Conservation (phyloP, 2,329 filamentous ascomycete species). For the Sporothrix protearum region DNA sequence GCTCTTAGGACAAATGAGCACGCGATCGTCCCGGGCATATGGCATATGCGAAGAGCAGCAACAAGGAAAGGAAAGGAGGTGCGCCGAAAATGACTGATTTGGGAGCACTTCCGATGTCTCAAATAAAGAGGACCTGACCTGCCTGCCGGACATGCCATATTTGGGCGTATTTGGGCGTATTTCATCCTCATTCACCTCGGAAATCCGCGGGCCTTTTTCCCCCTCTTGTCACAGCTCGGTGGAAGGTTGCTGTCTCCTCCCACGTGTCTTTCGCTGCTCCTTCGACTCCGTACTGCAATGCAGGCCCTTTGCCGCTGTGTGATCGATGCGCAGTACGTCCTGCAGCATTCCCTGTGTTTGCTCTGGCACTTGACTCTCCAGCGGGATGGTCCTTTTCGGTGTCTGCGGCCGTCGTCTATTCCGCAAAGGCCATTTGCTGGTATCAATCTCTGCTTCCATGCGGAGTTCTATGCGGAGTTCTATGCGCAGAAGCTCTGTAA, state of each 20-base stretch:
- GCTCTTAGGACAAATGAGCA: too few relatives aligned
- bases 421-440: background rate
- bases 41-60: too few relatives aligned
- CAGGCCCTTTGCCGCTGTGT: background rate
- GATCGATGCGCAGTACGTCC: background rate
- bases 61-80: too few relatives aligned
- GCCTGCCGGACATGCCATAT: too few relatives aligned
- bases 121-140: too few relatives aligned
- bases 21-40: too few relatives aligned
- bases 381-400: slow-evolving; percentile 4
- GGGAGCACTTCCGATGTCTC: too few relatives aligned
- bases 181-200: too few relatives aligned
- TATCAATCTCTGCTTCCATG: background rate
- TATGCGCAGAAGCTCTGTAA: background rate
- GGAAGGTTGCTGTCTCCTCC: too few relatives aligned
- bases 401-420: background rate
- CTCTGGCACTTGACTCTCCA: background rate
- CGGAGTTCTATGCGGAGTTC: background rate
- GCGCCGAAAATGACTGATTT: too few relatives aligned
- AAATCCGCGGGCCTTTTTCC: too few relatives aligned
- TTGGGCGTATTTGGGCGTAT: too few relatives aligned
- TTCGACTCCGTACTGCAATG: background rate
- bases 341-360: background rate
- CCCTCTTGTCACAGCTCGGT: background rate
- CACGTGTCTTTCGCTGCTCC: background rate